These are phyloP conservation scores for Gnetum montanum DNA, from an alignment of 75 land plant genomes.

Conservation along the genomic window DNA sequence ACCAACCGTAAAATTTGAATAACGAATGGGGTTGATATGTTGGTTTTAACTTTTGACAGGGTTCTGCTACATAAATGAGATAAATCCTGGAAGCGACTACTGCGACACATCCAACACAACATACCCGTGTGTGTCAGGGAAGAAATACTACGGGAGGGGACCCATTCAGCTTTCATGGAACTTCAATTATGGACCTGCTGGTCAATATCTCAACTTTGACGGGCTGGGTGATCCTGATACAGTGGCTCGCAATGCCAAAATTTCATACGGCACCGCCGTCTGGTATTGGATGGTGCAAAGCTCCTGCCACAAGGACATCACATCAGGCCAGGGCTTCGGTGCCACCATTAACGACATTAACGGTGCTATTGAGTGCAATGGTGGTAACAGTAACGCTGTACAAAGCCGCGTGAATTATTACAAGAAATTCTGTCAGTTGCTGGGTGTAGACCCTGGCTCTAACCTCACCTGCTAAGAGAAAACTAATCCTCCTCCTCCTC, in stretches of 20 bases:
- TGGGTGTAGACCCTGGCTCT: slow-evolving; percentile 1
- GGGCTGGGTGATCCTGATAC: slow-evolving; percentile 18
- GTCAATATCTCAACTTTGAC: slow-evolving; percentile 7
- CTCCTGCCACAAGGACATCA: slow-evolving; percentile 8
- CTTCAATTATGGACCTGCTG: slow-evolving; percentile 32
- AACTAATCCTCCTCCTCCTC: too few species aligned
- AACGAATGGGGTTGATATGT: too few species aligned
- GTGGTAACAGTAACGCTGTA: slow-evolving; percentile 3
- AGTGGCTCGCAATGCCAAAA: slow-evolving; percentile 7
- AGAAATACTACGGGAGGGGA: slow-evolving; percentile 64
- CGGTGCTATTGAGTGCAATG: slow-evolving; percentile 23
- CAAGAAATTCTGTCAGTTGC: background rate
- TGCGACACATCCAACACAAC: slow-evolving; percentile 16
- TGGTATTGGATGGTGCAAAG: slow-evolving; percentile 27
- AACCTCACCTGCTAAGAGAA: slow-evolving; percentile 5
- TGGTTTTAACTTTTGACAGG: too few species aligned
- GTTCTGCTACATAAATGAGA: background rate
- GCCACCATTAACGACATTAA: slow-evolving; percentile 31
- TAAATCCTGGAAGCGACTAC: slow-evolving; percentile 10
- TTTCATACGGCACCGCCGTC: slow-evolving; percentile 26
- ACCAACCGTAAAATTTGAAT: too few species aligned
- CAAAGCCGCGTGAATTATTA: slow-evolving; percentile 2
- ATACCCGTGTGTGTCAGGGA: slow-evolving; percentile 47
- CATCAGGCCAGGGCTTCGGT: slow-evolving; percentile 29
- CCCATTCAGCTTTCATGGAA: slow-evolving; percentile 63